These are phyloP conservation scores for Anisodus acutangulus DNA, from an alignment of 257 asterid species.

Conservation along the genomic window DNA sequence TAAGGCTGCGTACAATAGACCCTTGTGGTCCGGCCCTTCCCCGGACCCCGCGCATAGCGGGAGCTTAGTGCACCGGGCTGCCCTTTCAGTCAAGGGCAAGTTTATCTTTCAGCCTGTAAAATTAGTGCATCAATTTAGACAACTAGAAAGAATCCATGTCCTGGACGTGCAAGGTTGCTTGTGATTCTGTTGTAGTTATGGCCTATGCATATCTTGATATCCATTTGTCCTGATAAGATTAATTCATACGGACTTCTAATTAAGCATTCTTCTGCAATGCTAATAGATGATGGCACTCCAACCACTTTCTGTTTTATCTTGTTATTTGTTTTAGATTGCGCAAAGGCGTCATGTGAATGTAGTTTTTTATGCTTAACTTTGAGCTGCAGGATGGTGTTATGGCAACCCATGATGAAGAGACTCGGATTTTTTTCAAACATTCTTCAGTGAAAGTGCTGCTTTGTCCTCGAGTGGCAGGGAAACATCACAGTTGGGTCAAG, in stretches of 20 bases:
- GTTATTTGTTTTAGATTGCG: slow-evolving; percentile 28
- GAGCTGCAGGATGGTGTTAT: slow-evolving; percentile 89
- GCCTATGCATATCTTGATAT: not conserved
- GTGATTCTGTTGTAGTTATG: not conserved
- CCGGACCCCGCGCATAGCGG: no score
- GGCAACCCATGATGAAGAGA: slow-evolving; percentile 99
- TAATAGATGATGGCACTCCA: slow-evolving; percentile 1
- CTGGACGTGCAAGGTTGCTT: slow-evolving; percentile 10
- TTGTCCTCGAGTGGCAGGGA: slow-evolving; percentile 95
- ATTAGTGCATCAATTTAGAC: slow-evolving; percentile 24
- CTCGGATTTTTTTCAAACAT: slow-evolving; percentile 85
- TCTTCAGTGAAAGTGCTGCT: slow-evolving; percentile 98
- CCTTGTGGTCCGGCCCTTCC: no score
- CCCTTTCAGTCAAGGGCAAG: not conserved
- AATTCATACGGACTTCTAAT: slow-evolving; percentile 5
- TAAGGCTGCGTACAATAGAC: no score
- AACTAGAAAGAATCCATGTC: slow-evolving; percentile 17
- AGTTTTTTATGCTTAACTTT: slow-evolving; percentile 17
- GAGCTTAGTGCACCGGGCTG: no score
- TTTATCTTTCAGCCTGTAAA: slow-evolving; percentile 20
- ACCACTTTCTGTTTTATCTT: slow-evolving; percentile 20
- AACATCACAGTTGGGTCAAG: slow-evolving; percentile 92
- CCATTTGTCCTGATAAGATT: not conserved
- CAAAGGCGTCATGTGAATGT: not conserved
- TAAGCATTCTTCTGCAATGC: not conserved